A percentile compares a stretch with the other conserved stretches of the same genome.
Evolutionary conservation across 306 rosid species (phyloP).

Genomic region (Carpinus viminea): DNA sequence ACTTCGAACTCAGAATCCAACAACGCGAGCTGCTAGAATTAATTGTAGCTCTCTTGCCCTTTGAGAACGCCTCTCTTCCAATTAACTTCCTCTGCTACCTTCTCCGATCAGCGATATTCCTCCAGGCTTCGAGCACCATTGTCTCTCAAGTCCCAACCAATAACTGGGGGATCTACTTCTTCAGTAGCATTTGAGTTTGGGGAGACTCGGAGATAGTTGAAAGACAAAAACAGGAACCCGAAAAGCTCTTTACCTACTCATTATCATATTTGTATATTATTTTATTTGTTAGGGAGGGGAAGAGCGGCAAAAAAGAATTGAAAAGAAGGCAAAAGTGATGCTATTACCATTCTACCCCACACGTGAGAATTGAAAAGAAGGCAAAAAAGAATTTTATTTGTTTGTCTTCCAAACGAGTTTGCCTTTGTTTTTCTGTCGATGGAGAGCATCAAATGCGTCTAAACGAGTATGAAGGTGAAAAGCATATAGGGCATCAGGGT

Average conservation of each 20-base stretch:
- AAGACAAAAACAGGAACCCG: slow-evolving; percentile 1
- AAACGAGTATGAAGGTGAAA: no score
- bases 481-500: no score
- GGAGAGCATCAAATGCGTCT: no score
- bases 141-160: no score
- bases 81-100: slow-evolving; percentile 85
- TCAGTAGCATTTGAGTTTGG: slow-evolving; percentile 6
- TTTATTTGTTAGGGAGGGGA: background rate
- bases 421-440: no score
- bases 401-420: no score
- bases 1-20: slow-evolving; percentile 29
- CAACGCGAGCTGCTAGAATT: slow-evolving; percentile 63
- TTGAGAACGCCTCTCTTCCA: slow-evolving; percentile 72
- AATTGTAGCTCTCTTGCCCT: slow-evolving; percentile 61
- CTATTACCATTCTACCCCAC: background rate
- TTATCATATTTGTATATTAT: background rate
- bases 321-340: slow-evolving; percentile 30
- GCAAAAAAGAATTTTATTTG: no score
- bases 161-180: no score
- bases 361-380: no score
- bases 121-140: slow-evolving; percentile 46
- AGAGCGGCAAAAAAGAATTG: slow-evolving; percentile 36
- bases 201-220: background rate
- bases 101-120: slow-evolving; percentile 70
- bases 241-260: slow-evolving; percentile 21